Percentiles rank a stretch among this genome's conserved stretches.
These are phyloP conservation scores for Porphyrellus cyaneotinctus DNA, from an alignment of 768 basidiomycete genomes.

Conservation along the genomic window DNA sequence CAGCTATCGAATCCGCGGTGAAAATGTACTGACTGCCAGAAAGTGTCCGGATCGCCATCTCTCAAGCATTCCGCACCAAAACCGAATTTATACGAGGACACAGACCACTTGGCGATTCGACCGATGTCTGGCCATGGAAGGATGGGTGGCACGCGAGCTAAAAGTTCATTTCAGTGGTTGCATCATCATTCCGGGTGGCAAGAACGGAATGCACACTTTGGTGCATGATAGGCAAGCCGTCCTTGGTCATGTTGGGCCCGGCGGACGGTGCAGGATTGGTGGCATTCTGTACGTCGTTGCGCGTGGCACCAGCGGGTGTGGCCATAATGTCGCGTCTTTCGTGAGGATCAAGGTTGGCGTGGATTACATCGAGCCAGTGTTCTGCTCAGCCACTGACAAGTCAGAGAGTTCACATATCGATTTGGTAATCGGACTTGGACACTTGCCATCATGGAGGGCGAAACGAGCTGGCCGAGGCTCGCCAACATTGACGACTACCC, in stretches of 20 bases:
- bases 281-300: slow-evolving; percentile 14
- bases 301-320: neutral
- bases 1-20: neutral
- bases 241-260: slow-evolving; percentile 24
- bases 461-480: slow-evolving; percentile 19
- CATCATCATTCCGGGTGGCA: neutral
- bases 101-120: slow-evolving; percentile 87
- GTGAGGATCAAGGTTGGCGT: neutral
- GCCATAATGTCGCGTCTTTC: slow-evolving; percentile 9
- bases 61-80: slow-evolving; percentile 91
- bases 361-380: too few relatives aligned
- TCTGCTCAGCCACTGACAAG: too few relatives aligned
- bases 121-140: slow-evolving; percentile 84
- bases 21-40: slow-evolving; percentile 86
- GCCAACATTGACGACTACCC: slow-evolving; percentile 66
- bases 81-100: slow-evolving; percentile 94
- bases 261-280: slow-evolving; percentile 13
- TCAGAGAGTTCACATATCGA: neutral
- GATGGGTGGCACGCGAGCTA: slow-evolving; percentile 43
- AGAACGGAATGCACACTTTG: slow-evolving; percentile 25
- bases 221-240: slow-evolving; percentile 39
- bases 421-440: neutral
- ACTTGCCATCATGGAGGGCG: slow-evolving; percentile 4
- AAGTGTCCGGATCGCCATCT: slow-evolving; percentile 86
- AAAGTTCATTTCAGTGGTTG: neutral